A percentile compares a stretch with the other conserved stretches of the same genome.
These are phyloP conservation scores for Fusarium globosum DNA, from an alignment of 2,329 filamentous ascomycete species.

Conservation along the genomic window DNA sequence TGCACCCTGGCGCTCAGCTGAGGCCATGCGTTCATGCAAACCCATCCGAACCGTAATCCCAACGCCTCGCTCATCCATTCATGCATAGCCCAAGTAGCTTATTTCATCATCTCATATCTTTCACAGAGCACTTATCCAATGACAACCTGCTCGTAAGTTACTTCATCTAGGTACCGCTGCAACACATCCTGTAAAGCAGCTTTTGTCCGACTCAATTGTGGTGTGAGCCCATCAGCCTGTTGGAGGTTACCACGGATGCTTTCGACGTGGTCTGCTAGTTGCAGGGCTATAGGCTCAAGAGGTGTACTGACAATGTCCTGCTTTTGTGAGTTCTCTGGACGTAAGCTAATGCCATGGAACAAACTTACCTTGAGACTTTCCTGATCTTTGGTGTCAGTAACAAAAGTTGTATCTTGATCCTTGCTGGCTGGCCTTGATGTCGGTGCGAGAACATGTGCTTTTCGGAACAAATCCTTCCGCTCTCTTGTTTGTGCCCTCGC, in stretches of 20 bases:
- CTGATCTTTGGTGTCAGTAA: conserved; percentile 5
- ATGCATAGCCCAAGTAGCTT: neutral
- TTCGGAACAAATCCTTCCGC: conserved; percentile 61
- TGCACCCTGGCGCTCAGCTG: neutral
- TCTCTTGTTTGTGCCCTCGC: conserved; percentile 64
- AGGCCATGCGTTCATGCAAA: neutral
- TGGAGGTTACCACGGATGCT: conserved; percentile 65
- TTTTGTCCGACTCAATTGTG: conserved; percentile 59
- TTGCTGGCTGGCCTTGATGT: conserved; percentile 33
- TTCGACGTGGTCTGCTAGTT: conserved; percentile 66
- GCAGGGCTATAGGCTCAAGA: conserved; percentile 57
- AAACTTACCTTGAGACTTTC: conserved; percentile 41
- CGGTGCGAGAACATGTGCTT: conserved; percentile 63
- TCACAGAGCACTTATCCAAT: conserved; percentile 48
- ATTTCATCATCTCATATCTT: conserved; percentile 18
- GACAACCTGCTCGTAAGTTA: conserved; percentile 61
- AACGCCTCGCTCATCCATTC: conserved; percentile 23
- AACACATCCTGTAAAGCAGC: conserved; percentile 63
- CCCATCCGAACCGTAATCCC: neutral
- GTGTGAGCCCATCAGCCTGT: conserved; percentile 64
- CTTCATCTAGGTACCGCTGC: conserved; percentile 56
- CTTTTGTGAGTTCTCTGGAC: neutral
- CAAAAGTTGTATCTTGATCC: conserved; percentile 22
- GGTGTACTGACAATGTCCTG: conserved; percentile 57
- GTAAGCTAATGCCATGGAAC: neutral